These are phyloP conservation scores for Penicillium tannophilum DNA, from an alignment of 495 filamentous ascomycete species.

Conservation along the genomic window DNA sequence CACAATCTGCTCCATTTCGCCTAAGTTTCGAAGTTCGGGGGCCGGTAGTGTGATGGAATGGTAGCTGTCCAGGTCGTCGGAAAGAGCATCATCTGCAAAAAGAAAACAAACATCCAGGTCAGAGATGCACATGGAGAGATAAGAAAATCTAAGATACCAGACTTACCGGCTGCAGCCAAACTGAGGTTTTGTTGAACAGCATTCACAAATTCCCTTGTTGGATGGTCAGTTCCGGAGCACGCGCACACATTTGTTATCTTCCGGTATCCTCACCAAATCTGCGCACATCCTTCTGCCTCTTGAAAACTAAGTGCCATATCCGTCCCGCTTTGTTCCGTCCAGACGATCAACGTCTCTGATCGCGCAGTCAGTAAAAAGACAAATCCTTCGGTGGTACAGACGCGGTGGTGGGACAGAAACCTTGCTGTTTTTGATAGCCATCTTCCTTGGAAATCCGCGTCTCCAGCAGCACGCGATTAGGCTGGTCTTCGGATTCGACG, in stretches of 20 bases:
- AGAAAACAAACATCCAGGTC: slow-evolving; percentile 8
- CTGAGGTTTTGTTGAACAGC: slow-evolving; percentile 70
- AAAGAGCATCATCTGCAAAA: slow-evolving; percentile 77
- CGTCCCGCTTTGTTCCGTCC: slow-evolving; percentile 84
- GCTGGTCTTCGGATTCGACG: slow-evolving; percentile 92
- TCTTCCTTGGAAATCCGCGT: slow-evolving; percentile 90
- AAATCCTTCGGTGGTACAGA: slow-evolving; percentile 14
- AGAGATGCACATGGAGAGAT: background rate
- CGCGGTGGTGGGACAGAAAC: slow-evolving; percentile 48
- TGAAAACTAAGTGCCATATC: slow-evolving; percentile 99
- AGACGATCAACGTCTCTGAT: slow-evolving; percentile 93
- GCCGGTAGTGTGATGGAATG: slow-evolving; percentile 73
- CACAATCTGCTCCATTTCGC: slow-evolving; percentile 81
- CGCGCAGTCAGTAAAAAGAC: slow-evolving; percentile 30
- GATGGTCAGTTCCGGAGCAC: slow-evolving; percentile 10
- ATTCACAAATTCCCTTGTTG: slow-evolving; percentile 86
- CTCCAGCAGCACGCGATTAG: slow-evolving; percentile 79
- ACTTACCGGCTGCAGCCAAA: slow-evolving; percentile 53
- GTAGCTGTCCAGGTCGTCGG: slow-evolving; percentile 79
- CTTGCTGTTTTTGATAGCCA: slow-evolving; percentile 98
- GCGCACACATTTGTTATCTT: slow-evolving; percentile 1
- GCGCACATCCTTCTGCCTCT: slow-evolving; percentile 89
- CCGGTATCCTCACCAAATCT: slow-evolving; percentile 73
- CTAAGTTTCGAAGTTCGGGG: slow-evolving; percentile 76
- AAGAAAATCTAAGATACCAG: background rate